Conservation (phyloP, 73 alveolate genomes). For the Paramecium caudatum region DNA sequence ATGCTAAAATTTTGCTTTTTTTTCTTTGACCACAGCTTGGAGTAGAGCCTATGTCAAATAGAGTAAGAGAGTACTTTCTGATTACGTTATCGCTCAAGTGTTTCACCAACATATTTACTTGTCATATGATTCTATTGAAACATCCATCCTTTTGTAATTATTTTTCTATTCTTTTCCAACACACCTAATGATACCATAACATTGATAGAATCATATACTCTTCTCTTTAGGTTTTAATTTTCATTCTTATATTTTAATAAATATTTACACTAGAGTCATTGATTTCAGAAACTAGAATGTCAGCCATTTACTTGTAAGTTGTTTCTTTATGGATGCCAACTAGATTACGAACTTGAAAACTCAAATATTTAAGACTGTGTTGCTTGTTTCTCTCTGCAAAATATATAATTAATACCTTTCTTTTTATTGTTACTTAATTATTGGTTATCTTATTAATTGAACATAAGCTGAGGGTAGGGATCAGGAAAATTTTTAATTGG, state of each 20-base stretch:
- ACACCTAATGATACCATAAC: slow-evolving; percentile 65
- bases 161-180: slow-evolving; percentile 28
- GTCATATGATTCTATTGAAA: slow-evolving; percentile 46
- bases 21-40: too few species aligned
- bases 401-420: slow-evolving; percentile 33
- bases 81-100: slow-evolving; percentile 20
- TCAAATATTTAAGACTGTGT: slow-evolving; percentile 19
- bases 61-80: too few species aligned
- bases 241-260: slow-evolving; percentile 1
- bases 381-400: slow-evolving; percentile 25
- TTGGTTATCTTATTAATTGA: slow-evolving; percentile 12
- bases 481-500: not conserved
- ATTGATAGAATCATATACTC: slow-evolving; percentile 65
- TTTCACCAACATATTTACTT: slow-evolving; percentile 14
- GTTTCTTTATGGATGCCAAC: slow-evolving; percentile 28
- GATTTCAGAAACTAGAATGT: slow-evolving; percentile 5
- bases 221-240: slow-evolving; percentile 50
- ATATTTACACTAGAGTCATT: slow-evolving; percentile 31
- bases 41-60: too few species aligned
- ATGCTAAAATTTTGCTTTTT: not conserved
- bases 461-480: not conserved
- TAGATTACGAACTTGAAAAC: not conserved
- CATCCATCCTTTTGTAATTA: slow-evolving; percentile 54
- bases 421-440: slow-evolving; percentile 30
- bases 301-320: slow-evolving; percentile 48